Conservation (phyloP, 306 rosid species). For the Arachis stenosperma region DNA sequence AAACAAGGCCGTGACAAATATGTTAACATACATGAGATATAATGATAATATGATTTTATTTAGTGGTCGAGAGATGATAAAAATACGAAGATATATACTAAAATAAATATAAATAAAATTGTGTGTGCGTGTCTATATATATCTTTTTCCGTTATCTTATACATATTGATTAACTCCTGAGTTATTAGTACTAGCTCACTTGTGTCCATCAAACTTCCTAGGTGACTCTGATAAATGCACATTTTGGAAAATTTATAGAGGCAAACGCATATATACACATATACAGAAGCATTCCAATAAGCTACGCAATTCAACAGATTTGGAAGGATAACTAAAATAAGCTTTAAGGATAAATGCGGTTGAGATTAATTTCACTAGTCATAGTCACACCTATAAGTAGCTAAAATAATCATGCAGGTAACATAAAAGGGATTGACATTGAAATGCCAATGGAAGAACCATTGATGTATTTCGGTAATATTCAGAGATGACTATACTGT, state of each 20-base stretch:
- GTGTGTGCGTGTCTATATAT: too few species aligned
- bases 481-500: background rate
- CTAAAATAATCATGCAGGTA: background rate
- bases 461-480: background rate
- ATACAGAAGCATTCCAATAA: background rate
- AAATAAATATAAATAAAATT: too few species aligned
- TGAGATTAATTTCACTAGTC: conserved; percentile 21
- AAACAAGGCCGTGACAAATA: too few species aligned
- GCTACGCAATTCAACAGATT: conserved; percentile 10
- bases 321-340: conserved; percentile 12
- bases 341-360: conserved; percentile 15
- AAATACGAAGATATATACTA: too few species aligned
- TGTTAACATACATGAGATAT: too few species aligned
- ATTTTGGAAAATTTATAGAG: conserved; percentile 10
- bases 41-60: too few species aligned
- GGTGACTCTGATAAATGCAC: conserved; percentile 15
- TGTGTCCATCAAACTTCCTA: conserved; percentile 7
- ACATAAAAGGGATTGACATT: conserved; percentile 19
- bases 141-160: too few species aligned
- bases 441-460: conserved; percentile 3
- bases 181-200: background rate
- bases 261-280: conserved; percentile 13
- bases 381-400: background rate
- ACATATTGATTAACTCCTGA: background rate
- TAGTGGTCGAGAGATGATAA: too few species aligned